A percentile compares a stretch with the other conserved stretches of the same genome.
Conservation (phyloP, 2,329 filamentous ascomycete species). For the Allantophomopsis lycopodina region DNA sequence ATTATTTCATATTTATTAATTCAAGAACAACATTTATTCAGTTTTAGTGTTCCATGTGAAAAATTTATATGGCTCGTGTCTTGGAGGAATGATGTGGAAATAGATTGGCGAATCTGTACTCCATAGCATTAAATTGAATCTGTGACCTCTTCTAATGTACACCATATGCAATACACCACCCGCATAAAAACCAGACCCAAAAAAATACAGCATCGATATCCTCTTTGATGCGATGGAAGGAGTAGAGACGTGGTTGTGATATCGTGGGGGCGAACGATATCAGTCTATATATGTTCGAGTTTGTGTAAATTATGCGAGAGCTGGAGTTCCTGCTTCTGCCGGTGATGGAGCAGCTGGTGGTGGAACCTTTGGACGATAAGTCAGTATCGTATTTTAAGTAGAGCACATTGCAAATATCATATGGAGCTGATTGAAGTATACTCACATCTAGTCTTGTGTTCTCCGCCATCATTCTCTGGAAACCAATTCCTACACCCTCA, state of each 20-base stretch:
- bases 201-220: conserved; percentile 13
- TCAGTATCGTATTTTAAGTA: conserved; percentile 1
- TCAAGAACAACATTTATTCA: too few relatives aligned
- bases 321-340: conserved; percentile 15
- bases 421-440: conserved; percentile 3
- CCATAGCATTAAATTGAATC: too few relatives aligned
- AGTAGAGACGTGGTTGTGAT: conserved; percentile 13
- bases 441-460: conserved; percentile 69
- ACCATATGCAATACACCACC: conserved; percentile 12
- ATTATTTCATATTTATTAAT: too few relatives aligned
- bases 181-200: conserved; percentile 9
- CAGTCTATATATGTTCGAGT: conserved; percentile 5
- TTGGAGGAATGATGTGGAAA: conserved; percentile 6
- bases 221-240: conserved; percentile 13
- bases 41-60: too few relatives aligned
- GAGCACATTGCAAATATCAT: neutral
- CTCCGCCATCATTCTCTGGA: conserved; percentile 87
- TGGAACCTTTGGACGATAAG: conserved; percentile 9
- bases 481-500: conserved; percentile 91
- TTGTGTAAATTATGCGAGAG: conserved; percentile 11
- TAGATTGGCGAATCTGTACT: conserved; percentile 3
- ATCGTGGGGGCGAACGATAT: conserved; percentile 5
- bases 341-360: conserved; percentile 14
- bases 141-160: too few relatives aligned
- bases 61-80: too few relatives aligned